Conservation (phyloP, 371 early-diverging fungal genomes). For the Smittium culicis region DNA sequence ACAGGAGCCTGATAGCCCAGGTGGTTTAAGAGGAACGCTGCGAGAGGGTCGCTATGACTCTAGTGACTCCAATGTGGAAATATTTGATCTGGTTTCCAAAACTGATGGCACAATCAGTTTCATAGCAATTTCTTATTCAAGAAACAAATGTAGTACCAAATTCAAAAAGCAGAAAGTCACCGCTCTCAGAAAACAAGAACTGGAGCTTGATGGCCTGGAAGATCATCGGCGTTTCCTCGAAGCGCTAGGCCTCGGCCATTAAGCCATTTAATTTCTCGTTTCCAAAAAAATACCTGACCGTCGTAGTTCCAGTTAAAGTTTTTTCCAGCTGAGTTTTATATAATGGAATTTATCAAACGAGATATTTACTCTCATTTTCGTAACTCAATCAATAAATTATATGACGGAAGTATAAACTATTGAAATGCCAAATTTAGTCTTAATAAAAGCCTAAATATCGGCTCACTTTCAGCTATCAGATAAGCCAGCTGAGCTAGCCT, state of each 20-base stretch:
- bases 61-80: constrained; percentile 11
- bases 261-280: background rate
- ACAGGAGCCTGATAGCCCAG: constrained; percentile 23
- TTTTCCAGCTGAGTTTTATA: background rate
- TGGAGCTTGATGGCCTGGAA: background rate
- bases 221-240: background rate
- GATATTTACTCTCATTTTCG: background rate
- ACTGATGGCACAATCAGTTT: background rate
- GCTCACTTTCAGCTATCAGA: too few relatives aligned
- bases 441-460: background rate
- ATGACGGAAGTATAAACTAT: background rate
- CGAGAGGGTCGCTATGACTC: background rate
- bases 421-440: background rate
- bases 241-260: background rate
- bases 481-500: too few relatives aligned
- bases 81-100: background rate
- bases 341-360: background rate
- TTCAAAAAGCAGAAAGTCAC: background rate
- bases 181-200: background rate
- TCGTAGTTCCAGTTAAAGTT: background rate
- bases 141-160: background rate
- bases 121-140: background rate
- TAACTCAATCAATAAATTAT: background rate
- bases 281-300: background rate
- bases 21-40: constrained; percentile 16